Evolutionary conservation across 2,329 filamentous ascomycete species (phyloP), one percentile per base, ranked within the genome.

Genomic region (Plectosphaerella cucumerina): DNA sequence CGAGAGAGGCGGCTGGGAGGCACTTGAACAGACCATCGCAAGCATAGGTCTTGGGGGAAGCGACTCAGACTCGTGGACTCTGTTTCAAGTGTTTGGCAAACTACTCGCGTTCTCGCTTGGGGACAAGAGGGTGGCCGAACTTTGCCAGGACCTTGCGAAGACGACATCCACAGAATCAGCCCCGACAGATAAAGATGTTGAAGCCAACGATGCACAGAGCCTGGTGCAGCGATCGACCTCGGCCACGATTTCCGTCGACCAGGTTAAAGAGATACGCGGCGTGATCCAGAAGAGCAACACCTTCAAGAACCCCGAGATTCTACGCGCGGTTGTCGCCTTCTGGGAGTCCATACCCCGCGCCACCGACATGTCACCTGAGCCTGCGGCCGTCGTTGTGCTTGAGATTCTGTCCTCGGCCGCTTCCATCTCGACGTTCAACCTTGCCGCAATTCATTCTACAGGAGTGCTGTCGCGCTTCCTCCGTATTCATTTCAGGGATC

Each of bases 71-170:
- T 69, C 78, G 6, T 85, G 82, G 82, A 78, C 81, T 49, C 81
- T 78, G 59, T 82, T 79, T 59, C 87, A 92, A 66, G 77, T 95
- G 4, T 95, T 95, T 68, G 90, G 90, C 23, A 86, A 87, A 59
- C 79, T 97, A 9, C 76, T 96, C 47, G 82, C 89, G 5, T 93
- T 95, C 69, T 85, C 87, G 1, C 70, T 96, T 47, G 87, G 90
- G 50, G 87, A 96, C 64, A 84, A 90, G 62, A 81, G 84, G 43
- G 75, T 93, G 53, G 82, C 87, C 49, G 74, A 81, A 50, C 74
- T 94, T 46, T 94, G 89, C 64, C 74, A 80, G 54, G 73, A 74
- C 12, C 69, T 76, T 42, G 71, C 70, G 33, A 65, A 67, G 53
- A 60, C 44, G 31, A 42, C 35, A 26, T 11, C 37, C 3, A n/a